Percentiles rank a stretch among this genome's conserved stretches.
These are phyloP conservation scores for Trichoderma parareesei DNA, from an alignment of 495 filamentous ascomycete species.

Conservation along the genomic window DNA sequence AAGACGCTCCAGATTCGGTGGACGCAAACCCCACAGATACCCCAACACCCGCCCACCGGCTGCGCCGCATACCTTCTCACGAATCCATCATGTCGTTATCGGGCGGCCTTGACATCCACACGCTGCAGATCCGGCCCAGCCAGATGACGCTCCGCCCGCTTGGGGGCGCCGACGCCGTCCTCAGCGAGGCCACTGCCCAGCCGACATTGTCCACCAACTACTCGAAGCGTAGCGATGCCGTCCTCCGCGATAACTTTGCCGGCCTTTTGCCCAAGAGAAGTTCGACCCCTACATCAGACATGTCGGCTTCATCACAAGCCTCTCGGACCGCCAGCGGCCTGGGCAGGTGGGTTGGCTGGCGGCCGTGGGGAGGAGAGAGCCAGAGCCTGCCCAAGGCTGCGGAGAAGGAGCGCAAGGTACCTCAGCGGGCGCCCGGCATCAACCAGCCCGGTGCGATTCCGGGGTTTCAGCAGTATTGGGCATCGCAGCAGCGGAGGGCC, in stretches of 20 bases:
- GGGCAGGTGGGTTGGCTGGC: slow-evolving; percentile 36
- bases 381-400: slow-evolving; percentile 13
- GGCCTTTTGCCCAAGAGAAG: slow-evolving; percentile 18
- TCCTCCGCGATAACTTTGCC: slow-evolving; percentile 32
- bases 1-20: not conserved
- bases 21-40: not conserved
- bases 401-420: not conserved
- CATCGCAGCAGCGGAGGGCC: slow-evolving; percentile 30
- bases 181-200: slow-evolving; percentile 33
- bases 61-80: slow-evolving; percentile 39
- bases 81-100: slow-evolving; percentile 48
- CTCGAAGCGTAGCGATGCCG: slow-evolving; percentile 29
- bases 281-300: slow-evolving; percentile 15
- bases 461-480: slow-evolving; percentile 38
- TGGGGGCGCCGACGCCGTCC: slow-evolving; percentile 33
- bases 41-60: slow-evolving; percentile 10
- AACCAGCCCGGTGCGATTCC: slow-evolving; percentile 47
- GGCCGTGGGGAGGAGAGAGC: slow-evolving; percentile 32
- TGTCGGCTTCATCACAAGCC: slow-evolving; percentile 16
- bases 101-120: slow-evolving; percentile 48
- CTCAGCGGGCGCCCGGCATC: slow-evolving; percentile 33
- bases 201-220: slow-evolving; percentile 28
- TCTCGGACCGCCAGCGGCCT: slow-evolving; percentile 21
- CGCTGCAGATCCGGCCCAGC: slow-evolving; percentile 42
- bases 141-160: slow-evolving; percentile 40